phyloP scores from a whole-genome alignment of 2,329 filamentous ascomycete species.

The Penicillium nordicum region DNA sequence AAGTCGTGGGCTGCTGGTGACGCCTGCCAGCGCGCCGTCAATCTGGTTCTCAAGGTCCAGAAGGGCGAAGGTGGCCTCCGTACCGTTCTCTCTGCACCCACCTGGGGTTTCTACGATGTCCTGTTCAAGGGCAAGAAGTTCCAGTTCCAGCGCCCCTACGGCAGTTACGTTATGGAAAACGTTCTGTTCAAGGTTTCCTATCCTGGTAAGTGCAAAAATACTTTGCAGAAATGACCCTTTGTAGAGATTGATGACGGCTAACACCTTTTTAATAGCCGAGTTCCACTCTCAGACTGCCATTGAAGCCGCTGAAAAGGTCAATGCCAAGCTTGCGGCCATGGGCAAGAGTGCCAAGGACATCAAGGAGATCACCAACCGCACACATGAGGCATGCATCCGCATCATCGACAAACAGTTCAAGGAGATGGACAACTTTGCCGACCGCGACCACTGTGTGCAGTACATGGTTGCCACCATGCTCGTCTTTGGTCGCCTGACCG shows the following conservation, averaged over 20 bases:
- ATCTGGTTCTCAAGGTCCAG: constrained; percentile 83
- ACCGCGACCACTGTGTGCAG: constrained; percentile 98
- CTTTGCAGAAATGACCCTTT: neutral
- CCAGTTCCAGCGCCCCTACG: constrained; percentile 91
- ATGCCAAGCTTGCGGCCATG: constrained; percentile 73
- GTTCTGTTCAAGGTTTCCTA: constrained; percentile 99
- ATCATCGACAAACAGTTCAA: constrained; percentile 99
- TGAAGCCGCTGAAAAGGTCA: constrained; percentile 86
- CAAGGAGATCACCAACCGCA: constrained; percentile 88
- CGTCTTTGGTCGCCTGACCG: constrained; percentile 87
- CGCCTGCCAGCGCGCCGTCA: constrained; percentile 92
- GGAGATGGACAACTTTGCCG: constrained; percentile 99
- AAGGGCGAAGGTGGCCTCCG: constrained; percentile 88
- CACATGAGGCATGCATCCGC: constrained; percentile 95
- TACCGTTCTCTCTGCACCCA: constrained; percentile 85
- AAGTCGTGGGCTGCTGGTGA: constrained; percentile 99
- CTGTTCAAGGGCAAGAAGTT: constrained; percentile 96
- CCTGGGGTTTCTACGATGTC: constrained; percentile 99
- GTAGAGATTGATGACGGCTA: neutral
- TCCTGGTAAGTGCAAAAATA: constrained; percentile 60
- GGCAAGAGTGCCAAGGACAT: constrained; percentile 94
- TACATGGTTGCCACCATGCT: constrained; percentile 99
- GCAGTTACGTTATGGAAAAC: constrained; percentile 99
- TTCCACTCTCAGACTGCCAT: constrained; percentile 99
- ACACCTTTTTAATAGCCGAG: constrained; percentile 57